These are phyloP conservation scores for Candolleomyces aberdarensis DNA, from an alignment of 768 basidiomycete species.

Conservation along the genomic window DNA sequence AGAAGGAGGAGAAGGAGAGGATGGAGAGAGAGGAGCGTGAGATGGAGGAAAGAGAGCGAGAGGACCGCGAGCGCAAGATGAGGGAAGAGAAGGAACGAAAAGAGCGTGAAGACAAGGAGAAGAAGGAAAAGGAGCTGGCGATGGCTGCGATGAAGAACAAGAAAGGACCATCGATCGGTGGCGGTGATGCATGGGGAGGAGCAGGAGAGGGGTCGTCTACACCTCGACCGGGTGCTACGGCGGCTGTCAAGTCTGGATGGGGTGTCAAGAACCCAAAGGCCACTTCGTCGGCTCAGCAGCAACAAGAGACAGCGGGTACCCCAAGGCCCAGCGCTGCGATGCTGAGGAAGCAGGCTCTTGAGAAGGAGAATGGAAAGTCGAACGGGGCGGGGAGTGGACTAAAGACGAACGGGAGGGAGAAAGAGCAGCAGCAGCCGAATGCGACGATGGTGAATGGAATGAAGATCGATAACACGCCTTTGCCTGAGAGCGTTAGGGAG, in stretches of 20 bases:
- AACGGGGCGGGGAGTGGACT: background rate
- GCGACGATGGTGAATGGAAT: background rate
- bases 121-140: constrained; percentile 12
- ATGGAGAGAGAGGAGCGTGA: background rate
- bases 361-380: background rate
- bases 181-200: background rate
- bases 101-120: constrained; percentile 3
- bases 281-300: background rate
- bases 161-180: background rate
- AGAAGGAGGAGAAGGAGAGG: constrained; percentile 1
- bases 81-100: constrained; percentile 1
- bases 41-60: background rate
- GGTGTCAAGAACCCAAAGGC: constrained; percentile 6
- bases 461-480: background rate
- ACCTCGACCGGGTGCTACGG: background rate
- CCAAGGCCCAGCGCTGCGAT: background rate
- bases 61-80: background rate
- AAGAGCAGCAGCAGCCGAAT: background rate
- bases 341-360: background rate
- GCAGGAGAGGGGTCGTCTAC: background rate
- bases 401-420: background rate
- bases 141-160: constrained; percentile 25
- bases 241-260: background rate
- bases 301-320: background rate
- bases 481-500: background rate